Conservation (phyloP, 768 basidiomycete species). For the Suillus subluteus region DNA sequence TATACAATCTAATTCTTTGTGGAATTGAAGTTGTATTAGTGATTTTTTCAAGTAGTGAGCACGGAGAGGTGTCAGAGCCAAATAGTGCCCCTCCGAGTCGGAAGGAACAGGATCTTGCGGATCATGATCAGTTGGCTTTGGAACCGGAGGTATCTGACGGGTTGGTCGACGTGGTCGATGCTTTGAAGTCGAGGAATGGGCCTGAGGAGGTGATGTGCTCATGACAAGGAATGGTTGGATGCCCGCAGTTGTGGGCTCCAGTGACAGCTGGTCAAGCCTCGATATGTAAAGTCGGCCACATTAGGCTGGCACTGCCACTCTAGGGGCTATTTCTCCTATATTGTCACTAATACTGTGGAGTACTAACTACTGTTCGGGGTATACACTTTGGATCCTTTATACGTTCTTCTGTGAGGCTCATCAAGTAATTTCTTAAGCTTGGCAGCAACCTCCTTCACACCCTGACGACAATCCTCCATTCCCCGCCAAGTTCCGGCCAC, state of each 20-base stretch:
- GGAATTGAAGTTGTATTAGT: constrained; percentile 85
- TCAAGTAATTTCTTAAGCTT: constrained; percentile 57
- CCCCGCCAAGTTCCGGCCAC: constrained; percentile 70
- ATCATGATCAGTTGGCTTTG: background rate
- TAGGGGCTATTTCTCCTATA: constrained; percentile 11
- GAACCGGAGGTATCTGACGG: constrained; percentile 14
- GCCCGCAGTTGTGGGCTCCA: background rate
- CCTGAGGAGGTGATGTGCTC: background rate
- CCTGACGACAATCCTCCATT: constrained; percentile 64
- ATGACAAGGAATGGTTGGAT: background rate
- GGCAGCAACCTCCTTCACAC: constrained; percentile 60
- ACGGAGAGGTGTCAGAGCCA: constrained; percentile 77
- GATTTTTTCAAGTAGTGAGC: constrained; percentile 99
- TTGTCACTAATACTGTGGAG: no score
- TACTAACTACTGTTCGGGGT: constrained; percentile 25
- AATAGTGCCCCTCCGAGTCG: background rate
- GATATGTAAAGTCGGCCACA: background rate
- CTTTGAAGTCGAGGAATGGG: background rate
- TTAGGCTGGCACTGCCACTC: constrained; percentile 6
- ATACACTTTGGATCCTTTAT: constrained; percentile 36
- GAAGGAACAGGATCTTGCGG: constrained; percentile 2
- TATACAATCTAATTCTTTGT: constrained; percentile 73
- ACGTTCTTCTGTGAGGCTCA: constrained; percentile 36
- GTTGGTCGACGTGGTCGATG: constrained; percentile 17
- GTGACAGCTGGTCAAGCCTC: no score